Evolutionary conservation across 768 basidiomycete genomes (phyloP), one percentile per base, ranked within the genome.

Genomic region (Mycena galopus): DNA sequence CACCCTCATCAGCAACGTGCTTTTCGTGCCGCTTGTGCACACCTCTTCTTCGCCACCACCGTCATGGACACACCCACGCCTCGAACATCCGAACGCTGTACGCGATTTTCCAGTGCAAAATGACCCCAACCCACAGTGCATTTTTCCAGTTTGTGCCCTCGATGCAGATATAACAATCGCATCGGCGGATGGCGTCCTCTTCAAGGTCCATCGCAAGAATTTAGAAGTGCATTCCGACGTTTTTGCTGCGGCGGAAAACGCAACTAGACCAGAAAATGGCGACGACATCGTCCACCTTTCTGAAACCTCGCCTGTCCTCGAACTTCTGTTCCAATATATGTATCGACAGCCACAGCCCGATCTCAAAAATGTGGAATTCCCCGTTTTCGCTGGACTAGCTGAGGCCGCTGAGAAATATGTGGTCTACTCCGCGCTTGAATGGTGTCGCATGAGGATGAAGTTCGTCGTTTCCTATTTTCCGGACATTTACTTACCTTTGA

Each of bases 321-420:
- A 79, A 27, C 63, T 78, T 9, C 60, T 79, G 47, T 67, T 77
- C 44, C 77, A 78, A 57, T 79, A 67, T 63, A 74, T 78, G 67
- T 76, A 76, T 39, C 71, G 65, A 3, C 72, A 76, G 27, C 77
- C 65, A 5, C 78, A 78, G 19, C 78, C 78, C 4, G 66, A 76
- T 29, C 73, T 79, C 25, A 17, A 42, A 11, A 39, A 44, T 7
- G 56, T 78, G 33, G 62, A 72, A 10, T 77, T 77, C 61, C 30
- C 37, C 7, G 29, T 66, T 4, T 17, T 75, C 23, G 59, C 69
- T 9, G 73, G 42, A 4, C 61, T 79, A 5, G 77, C 76, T 9
- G 76, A 78, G 35, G 77, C 78, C 2, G 77, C 73, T 3, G 76
- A 78, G 72, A 79, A 79, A 47, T 79, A 79, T 47, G 32, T 68